Percentiles rank a stretch among this genome's conserved stretches.
phyloP scores from a whole-genome alignment of 2,329 filamentous ascomycete species.

The Didymella segeticola region DNA sequence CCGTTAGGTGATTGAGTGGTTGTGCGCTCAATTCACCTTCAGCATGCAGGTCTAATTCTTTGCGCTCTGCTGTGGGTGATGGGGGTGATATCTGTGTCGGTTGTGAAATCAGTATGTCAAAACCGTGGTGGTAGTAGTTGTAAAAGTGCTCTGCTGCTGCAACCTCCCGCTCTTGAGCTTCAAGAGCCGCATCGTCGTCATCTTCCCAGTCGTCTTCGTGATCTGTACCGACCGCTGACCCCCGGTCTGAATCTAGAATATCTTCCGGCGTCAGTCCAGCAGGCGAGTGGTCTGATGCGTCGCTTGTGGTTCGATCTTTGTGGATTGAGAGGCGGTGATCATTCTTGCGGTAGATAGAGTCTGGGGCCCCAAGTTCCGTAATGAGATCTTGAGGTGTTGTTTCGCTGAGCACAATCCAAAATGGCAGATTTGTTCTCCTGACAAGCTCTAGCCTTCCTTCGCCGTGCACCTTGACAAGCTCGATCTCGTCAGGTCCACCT shows the following conservation, averaged over 20 bases:
- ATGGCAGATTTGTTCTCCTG: slow-evolving; percentile 70
- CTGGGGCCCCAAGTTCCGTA: slow-evolving; percentile 88
- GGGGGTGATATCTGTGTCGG: slow-evolving; percentile 62
- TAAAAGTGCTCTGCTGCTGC: slow-evolving; percentile 80
- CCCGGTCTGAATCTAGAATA: slow-evolving; percentile 39
- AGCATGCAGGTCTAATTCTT: slow-evolving; percentile 32
- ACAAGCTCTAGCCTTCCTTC: slow-evolving; percentile 80
- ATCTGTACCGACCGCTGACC: slow-evolving; percentile 43
- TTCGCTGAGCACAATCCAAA: slow-evolving; percentile 79
- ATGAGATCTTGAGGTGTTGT: slow-evolving; percentile 93
- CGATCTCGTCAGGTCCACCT: slow-evolving; percentile 85
- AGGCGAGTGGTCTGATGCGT: slow-evolving; percentile 44
- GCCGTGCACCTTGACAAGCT: slow-evolving; percentile 77
- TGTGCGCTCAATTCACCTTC: slow-evolving; percentile 38
- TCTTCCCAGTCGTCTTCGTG: slow-evolving; percentile 57
- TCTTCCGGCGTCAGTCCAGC: slow-evolving; percentile 40
- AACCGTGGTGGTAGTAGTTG: slow-evolving; percentile 96
- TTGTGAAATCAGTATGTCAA: slow-evolving; percentile 89
- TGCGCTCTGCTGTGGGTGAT: slow-evolving; percentile 63
- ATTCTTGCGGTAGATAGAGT: slow-evolving; percentile 91
- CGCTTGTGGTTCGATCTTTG: slow-evolving; percentile 46
- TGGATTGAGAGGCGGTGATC: slow-evolving; percentile 90
- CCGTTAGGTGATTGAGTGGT: slow-evolving; percentile 71
- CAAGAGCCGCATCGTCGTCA: slow-evolving; percentile 55
- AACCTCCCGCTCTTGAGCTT: slow-evolving; percentile 65